Base-by-base conservation (phyloP, 2,329 filamentous ascomycete species). In the Tolypocladium inflatum region DNA sequence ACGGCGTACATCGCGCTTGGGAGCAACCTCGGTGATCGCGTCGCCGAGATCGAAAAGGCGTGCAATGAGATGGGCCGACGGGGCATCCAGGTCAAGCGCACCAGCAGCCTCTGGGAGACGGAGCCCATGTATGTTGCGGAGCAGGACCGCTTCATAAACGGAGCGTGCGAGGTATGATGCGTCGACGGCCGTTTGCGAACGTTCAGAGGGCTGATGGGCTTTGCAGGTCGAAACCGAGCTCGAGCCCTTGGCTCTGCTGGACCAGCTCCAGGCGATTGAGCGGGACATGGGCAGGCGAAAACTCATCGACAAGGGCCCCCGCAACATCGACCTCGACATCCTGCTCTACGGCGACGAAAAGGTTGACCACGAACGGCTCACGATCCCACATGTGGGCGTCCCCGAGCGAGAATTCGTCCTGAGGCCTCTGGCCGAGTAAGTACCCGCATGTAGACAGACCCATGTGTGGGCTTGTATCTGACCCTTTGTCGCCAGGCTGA, bases 41-140 rank as follows among this genome's bases (percentile, higher is more conserved):
- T 96, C 55, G 82, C 80, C 48, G 89, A 88, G 82, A 95, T 99
- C 63, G 91, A 97, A 71, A 79, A 81, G 66, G 93, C 94, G 0
- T 92, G 91, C 70, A 79, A 78, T 51, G 83, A 88, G 68, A 91
- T 99, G 84, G 84, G 89, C 62, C 76, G 79, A 51, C 79, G 83
- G 26, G 86, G 85, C 39, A 90, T 97, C 68, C 83, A 75, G 56
- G 82, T 99, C 43, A 80, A 84, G 66, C 81, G 87, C 65, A 96
- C 93, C 0, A 97, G 93, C 71, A 88, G 86, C 61, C 78, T 99
- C 3, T 99, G 94, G 82, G 91, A 97, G 76, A 99, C 93, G 4
- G 86, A 90, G 65, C 91, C 94, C 26, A 99, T 99, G 94, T 99
- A 99, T 73, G 89, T 97, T 62, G 77, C 89, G 62, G 88, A 97